Base-by-base conservation (phyloP, 371 early-diverging fungal genomes). In the Apophysomyces ossiformis region DNA sequence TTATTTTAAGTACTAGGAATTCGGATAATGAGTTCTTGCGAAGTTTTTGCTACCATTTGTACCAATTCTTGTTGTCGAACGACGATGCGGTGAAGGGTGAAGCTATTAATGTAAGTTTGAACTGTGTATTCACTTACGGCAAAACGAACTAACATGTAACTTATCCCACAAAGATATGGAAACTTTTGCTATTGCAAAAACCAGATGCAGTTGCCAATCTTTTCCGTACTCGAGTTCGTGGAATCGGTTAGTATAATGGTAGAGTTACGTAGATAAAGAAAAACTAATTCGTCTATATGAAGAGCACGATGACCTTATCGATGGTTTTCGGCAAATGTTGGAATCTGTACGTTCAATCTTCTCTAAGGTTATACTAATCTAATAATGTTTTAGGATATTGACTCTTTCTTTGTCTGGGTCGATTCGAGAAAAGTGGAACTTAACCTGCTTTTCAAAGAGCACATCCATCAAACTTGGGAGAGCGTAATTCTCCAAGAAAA, bases 11-110 rank as follows among this genome's bases (percentile, higher is more conserved):
- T 63, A 13, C 70, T 7, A 73, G 75, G 26, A 90, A 90, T 26
- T 83, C 71, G 0, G 92, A 93, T 66, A 67, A 77, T 5, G 88
- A 90, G 37, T 91, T 89, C 65, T 78, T 89, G 70, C 82, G 79
- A 64, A 83, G 86, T 63, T 72, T 91, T 47, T 83, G 87, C 39
- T 83, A 89, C 65, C 87, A 91, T 71, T 63, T 93, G 37, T 91
- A 87, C 62, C 69, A 77, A 11, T 86, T 81, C 60, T 66, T 90
- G 37, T 66, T 80, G 4, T 64, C 70, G 16, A 78, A 78, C 12
- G 78, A 84, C 45, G 81, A 83, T 6, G 60, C 67, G 38, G 73
- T 89, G 13, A 85, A 75, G 36, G 75, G 68, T 26, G 72, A 77
- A 41, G 80, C 88, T 39, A 77, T 86, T 45, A 85, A 73, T 54